Evolutionary conservation across 164 flowering plant species (phyloP).

Genomic region (Piper betle): DNA sequence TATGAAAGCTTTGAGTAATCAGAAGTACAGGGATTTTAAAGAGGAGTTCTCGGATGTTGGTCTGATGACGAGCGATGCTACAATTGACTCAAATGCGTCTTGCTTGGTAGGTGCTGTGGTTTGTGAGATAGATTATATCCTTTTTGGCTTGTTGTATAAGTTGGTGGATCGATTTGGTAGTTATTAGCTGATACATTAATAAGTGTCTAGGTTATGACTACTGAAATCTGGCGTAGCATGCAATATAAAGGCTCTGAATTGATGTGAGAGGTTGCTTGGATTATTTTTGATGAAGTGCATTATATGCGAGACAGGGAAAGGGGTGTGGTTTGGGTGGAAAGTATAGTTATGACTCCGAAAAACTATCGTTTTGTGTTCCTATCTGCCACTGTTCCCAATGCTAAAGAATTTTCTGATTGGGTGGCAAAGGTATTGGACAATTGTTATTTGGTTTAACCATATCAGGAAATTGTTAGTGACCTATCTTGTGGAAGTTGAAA

Average conservation of each 20-base stretch:
- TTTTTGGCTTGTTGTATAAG: not conserved
- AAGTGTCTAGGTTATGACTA: constrained; percentile 82
- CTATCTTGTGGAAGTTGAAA: not conserved
- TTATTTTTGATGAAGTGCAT: constrained; percentile 96
- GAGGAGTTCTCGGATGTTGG: constrained; percentile 98
- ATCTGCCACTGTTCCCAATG: constrained; percentile 99
- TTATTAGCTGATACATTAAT: constrained; percentile 1
- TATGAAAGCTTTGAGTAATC: constrained; percentile 96
- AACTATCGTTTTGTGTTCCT: constrained; percentile 89
- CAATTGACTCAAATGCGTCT: constrained; percentile 95
- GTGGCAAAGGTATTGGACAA: constrained; percentile 79
- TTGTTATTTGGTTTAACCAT: not conserved
- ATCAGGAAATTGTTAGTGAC: not conserved
- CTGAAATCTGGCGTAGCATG: constrained; percentile 99
- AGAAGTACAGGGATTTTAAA: constrained; percentile 87
- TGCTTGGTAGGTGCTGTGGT: constrained; percentile 51
- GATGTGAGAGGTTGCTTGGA: constrained; percentile 90
- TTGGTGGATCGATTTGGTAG: not conserved
- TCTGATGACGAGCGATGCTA: constrained; percentile 98
- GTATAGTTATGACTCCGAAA: constrained; percentile 97
- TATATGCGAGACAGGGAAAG: constrained; percentile 98
- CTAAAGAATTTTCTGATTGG: constrained; percentile 99
- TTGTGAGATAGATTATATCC: not conserved
- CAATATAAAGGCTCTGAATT: constrained; percentile 94
- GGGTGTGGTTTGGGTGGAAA: constrained; percentile 99